A percentile compares a stretch with the other conserved stretches of the same genome.
phyloP scores from a whole-genome alignment of 352 stramenopile species.

The Phytophthora pini region DNA sequence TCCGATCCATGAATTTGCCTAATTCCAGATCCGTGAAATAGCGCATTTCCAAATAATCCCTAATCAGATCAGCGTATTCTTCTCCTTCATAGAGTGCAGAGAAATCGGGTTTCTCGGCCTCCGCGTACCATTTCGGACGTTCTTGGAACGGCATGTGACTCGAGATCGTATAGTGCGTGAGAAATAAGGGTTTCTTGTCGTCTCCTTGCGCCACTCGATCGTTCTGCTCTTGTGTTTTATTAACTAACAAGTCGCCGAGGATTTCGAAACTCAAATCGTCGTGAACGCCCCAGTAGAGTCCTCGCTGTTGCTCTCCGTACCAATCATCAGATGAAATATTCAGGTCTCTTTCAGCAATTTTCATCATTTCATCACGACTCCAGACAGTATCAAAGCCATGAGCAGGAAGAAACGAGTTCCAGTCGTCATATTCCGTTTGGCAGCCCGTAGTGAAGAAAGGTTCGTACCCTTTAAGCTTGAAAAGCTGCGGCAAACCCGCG shows the following conservation, averaged over 20 bases:
- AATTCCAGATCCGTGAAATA: conserved; percentile 57
- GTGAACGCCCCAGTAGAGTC: conserved; percentile 48
- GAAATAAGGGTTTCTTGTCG: conserved; percentile 48
- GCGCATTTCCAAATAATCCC: conserved; percentile 51
- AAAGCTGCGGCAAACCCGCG: conserved; percentile 49
- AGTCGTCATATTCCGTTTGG: conserved; percentile 50
- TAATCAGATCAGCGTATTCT: conserved; percentile 28
- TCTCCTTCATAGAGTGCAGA: conserved; percentile 35
- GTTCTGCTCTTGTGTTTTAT: conserved; percentile 41
- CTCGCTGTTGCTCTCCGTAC: conserved; percentile 17
- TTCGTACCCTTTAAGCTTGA: conserved; percentile 56
- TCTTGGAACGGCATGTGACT: conserved; percentile 49
- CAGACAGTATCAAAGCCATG: conserved; percentile 60
- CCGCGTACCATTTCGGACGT: conserved; percentile 45
- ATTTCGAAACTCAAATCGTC: conserved; percentile 57
- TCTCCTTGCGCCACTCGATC: conserved; percentile 20
- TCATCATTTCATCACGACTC: conserved; percentile 38
- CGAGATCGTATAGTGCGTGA: conserved; percentile 66
- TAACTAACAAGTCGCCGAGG: conserved; percentile 48
- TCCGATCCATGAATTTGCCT: conserved; percentile 56
- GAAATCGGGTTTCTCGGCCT: conserved; percentile 42
- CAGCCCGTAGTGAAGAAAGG: conserved; percentile 52
- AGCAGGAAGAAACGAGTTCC: conserved; percentile 44
- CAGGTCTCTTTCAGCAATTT: conserved; percentile 36
- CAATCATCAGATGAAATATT: conserved; percentile 44